phyloP scores from a whole-genome alignment of 2,329 filamentous ascomycete genomes.

The Pseudogymnoascus destructans region DNA sequence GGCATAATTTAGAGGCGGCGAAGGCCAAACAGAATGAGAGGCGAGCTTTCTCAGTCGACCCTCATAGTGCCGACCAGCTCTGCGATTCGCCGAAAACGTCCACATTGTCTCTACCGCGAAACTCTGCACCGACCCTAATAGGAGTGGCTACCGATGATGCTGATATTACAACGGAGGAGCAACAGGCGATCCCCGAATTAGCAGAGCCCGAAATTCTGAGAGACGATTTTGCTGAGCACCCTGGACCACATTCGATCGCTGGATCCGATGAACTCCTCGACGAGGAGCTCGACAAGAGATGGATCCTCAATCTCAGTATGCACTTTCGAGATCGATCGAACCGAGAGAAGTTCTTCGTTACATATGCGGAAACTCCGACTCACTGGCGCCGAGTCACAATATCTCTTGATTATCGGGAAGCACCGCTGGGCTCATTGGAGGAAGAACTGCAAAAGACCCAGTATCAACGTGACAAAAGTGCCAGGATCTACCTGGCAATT shows the following conservation, averaged over 20 bases:
- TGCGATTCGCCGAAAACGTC: conserved; percentile 18
- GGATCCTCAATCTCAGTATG: conserved; percentile 98
- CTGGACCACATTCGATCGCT: conserved; percentile 9
- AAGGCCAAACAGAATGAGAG: conserved; percentile 52
- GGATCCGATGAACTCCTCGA: conserved; percentile 38
- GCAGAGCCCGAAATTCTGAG: neutral
- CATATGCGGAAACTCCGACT: conserved; percentile 68
- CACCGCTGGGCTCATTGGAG: conserved; percentile 71
- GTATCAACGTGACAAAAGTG: conserved; percentile 83
- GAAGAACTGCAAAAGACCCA: conserved; percentile 63
- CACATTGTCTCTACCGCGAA: conserved; percentile 15
- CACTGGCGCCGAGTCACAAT: conserved; percentile 82
- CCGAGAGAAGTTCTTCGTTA: conserved; percentile 96
- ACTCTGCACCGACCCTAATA: conserved; percentile 24
- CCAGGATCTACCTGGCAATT: conserved; percentile 87
- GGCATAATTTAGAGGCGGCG: conserved; percentile 57
- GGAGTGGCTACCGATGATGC: conserved; percentile 18
- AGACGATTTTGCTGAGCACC: neutral
- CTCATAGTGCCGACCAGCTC: conserved; percentile 24
- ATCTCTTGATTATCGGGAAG: conserved; percentile 80
- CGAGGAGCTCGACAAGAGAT: conserved; percentile 71
- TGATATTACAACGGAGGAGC: conserved; percentile 14
- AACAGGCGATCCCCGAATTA: conserved; percentile 11
- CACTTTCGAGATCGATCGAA: conserved; percentile 88
- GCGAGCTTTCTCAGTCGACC: conserved; percentile 55